Evolutionary conservation across 768 basidiomycete species (phyloP).

Genomic region (Trametes cingulata): DNA sequence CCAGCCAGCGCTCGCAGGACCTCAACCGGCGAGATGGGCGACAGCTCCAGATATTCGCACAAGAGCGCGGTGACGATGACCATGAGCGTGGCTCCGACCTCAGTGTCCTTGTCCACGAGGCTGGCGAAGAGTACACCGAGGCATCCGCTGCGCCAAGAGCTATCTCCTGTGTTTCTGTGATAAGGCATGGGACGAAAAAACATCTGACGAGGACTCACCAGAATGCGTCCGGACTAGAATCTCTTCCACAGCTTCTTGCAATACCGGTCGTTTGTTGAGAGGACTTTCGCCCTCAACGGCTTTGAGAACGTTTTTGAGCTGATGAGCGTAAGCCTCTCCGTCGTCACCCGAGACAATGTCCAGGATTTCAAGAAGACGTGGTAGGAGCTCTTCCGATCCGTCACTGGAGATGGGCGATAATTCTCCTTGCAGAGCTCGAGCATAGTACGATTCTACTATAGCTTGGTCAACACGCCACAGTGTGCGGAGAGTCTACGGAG

Average conservation of each 20-base stretch:
- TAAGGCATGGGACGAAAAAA: conserved; percentile 8
- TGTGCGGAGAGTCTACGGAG: conserved; percentile 56
- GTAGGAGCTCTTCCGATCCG: conserved; percentile 44
- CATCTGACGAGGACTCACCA: conserved; percentile 40
- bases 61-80: conserved; percentile 69
- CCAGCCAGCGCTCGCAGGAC: conserved; percentile 48
- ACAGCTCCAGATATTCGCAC: conserved; percentile 56
- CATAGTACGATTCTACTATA: conserved; percentile 59
- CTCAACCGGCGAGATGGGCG: conserved; percentile 50
- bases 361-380: conserved; percentile 56
- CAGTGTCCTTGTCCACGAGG: conserved; percentile 39
- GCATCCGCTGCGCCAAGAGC: conserved; percentile 39
- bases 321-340: conserved; percentile 58
- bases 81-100: conserved; percentile 54
- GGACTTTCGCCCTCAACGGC: conserved; percentile 37
- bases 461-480: conserved; percentile 56
- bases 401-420: conserved; percentile 34
- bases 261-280: conserved; percentile 40
- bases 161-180: conserved; percentile 35
- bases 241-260: conserved; percentile 59
- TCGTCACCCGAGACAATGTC: conserved; percentile 48
- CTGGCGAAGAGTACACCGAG: conserved; percentile 38
- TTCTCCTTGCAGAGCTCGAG: conserved; percentile 42
- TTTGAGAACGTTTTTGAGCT: conserved; percentile 45
- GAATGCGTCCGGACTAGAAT: conserved; percentile 51